Conservation (phyloP, 2,329 filamentous ascomycete species). For the Colletotrichum falcatum region DNA sequence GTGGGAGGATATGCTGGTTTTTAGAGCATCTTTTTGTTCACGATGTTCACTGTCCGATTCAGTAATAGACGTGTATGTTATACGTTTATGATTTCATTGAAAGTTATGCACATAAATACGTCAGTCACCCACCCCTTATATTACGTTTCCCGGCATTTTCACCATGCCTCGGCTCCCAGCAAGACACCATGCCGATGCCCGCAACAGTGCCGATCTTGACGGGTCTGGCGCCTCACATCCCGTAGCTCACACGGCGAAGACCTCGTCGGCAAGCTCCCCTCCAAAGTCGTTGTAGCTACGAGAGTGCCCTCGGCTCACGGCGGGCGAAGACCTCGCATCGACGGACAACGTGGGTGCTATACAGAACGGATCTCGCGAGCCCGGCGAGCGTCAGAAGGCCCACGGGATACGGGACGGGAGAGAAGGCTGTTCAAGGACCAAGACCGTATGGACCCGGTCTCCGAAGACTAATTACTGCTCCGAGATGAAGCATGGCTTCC, state of each 20-base stretch:
- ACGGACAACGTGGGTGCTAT: slow-evolving; percentile 46
- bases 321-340: neutral
- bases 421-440: neutral
- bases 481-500: neutral
- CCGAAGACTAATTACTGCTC: neutral
- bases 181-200: neutral
- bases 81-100: neutral
- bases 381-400: slow-evolving; percentile 45
- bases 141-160: neutral
- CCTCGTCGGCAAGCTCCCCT: slow-evolving; percentile 10
- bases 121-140: no score
- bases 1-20: neutral
- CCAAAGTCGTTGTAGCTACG: slow-evolving; percentile 54
- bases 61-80: no score
- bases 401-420: neutral
- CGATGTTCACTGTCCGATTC: neutral
- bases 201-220: slow-evolving; percentile 41
- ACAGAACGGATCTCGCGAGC: slow-evolving; percentile 46
- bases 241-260: slow-evolving; percentile 26
- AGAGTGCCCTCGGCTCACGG: slow-evolving; percentile 51
- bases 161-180: neutral
- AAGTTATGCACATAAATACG: no score
- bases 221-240: slow-evolving; percentile 32
- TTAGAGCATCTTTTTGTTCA: neutral
- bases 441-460: neutral